Base-by-base conservation (phyloP, 1,284 basidiomycete species). In the Singerocomus rubriflavus region DNA sequence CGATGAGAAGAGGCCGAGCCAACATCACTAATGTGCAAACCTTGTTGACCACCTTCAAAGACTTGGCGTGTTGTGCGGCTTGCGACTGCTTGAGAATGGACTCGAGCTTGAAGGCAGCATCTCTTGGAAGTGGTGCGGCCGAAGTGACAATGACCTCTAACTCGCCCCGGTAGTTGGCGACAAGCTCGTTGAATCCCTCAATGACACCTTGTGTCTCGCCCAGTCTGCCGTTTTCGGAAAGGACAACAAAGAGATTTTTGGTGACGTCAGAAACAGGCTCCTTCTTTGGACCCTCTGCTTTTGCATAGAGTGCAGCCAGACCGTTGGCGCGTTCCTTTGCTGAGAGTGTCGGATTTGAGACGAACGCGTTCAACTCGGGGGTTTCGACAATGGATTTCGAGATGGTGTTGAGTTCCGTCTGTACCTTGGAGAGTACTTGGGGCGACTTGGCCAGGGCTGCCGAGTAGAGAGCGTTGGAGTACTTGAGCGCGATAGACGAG, bases 161-260 rank as follows among this genome's bases (percentile, higher is more conserved):
- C 75, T 99, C 96, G 61, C 96, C 96, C 70, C 83, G 89, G 82
- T 98, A 84, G 63, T 89, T 85, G 51, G 91, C 76, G 60, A 97
- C 89, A 59, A 98, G 84, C 69, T 88, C 84, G 62, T 92, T 84
- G 77, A 98, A 98, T 57, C 91, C 93, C 66, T 90, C 85, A 62
- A 98, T 92, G 56, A 97, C 92, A 61, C 87, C 88, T 62, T 82
- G 75, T 27, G 91, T 85, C 77, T 96, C 88, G 53, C 74, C 78
- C 56, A 99, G 78, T 57, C 97, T 81, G 56, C 94, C 94, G 73
- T 99, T 99, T 73, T 98, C 91, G 52, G 91, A 90, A 57, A 99
- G 82, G 59, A 98, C 86, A 37, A 72, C 70, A 70, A 99, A 87
- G 61, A 99, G 80, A 79, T 98, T 99, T 81, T 87, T 87, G 66